Evolutionary conservation across 1,284 basidiomycete genomes (phyloP).

Genomic region (Ceratobasidium sp.): DNA sequence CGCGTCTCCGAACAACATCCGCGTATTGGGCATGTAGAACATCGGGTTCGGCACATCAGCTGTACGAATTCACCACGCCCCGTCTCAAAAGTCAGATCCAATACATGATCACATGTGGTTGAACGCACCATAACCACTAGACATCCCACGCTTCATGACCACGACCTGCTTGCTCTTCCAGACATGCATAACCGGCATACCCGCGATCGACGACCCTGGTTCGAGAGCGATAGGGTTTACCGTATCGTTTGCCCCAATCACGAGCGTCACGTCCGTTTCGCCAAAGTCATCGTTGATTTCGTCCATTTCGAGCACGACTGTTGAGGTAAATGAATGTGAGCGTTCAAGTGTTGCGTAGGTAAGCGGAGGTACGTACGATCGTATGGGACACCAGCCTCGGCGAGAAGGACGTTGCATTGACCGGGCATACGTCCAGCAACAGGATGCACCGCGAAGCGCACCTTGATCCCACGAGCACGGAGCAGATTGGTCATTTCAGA

Average conservation of each 20-base stretch:
- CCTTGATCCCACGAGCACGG: conserved; percentile 77
- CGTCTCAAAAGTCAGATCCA: conserved; percentile 47
- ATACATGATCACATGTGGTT: background rate
- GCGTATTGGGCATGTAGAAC: conserved; percentile 89
- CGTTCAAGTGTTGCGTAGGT: background rate
- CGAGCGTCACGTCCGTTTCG: conserved; percentile 85
- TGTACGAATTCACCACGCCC: conserved; percentile 54
- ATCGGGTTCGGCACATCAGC: conserved; percentile 90
- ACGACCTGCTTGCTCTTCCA: conserved; percentile 93
- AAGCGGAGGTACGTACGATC: conserved; percentile 70
- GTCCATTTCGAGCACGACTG: conserved; percentile 90
- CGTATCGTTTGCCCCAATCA: conserved; percentile 80
- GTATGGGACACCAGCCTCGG: conserved; percentile 89
- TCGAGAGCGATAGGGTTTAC: conserved; percentile 92
- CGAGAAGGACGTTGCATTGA: conserved; percentile 87
- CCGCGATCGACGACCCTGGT: conserved; percentile 84
- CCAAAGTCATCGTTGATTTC: conserved; percentile 91
- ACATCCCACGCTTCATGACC: conserved; percentile 90
- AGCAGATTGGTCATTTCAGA: conserved; percentile 82
- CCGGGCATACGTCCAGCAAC: conserved; percentile 78
- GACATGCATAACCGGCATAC: conserved; percentile 89
- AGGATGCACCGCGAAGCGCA: conserved; percentile 62
- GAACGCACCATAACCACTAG: conserved; percentile 80
- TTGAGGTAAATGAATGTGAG: conserved; percentile 2
- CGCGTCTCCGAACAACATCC: conserved; percentile 91